Evolutionary conservation across 176 grass and related monocot genomes (phyloP).

Genomic region (Phragmites australis): DNA sequence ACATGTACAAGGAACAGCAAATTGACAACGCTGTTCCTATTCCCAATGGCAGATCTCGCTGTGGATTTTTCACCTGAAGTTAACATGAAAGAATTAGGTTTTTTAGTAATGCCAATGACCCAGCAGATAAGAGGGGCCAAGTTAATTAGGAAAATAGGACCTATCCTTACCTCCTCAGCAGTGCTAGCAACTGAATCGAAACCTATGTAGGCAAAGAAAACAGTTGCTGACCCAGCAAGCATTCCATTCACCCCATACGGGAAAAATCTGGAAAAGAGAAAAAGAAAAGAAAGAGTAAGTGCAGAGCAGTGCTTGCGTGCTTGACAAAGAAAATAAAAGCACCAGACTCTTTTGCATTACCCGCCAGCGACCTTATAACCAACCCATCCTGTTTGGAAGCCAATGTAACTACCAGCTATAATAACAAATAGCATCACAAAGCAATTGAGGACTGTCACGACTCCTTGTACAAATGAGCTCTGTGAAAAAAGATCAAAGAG

Average conservation of each 20-base stretch:
- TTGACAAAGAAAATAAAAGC: not conserved
- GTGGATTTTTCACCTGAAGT: slow-evolving; percentile 76
- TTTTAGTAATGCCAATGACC: not conserved
- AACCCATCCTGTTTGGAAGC: slow-evolving; percentile 82
- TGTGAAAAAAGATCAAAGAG: slow-evolving; percentile 6
- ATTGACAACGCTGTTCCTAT: slow-evolving; percentile 59
- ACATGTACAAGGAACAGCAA: slow-evolving; percentile 80
- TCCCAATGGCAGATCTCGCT: slow-evolving; percentile 71
- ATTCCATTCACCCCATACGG: slow-evolving; percentile 75
- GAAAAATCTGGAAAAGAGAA: slow-evolving; percentile 66
- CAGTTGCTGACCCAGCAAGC: slow-evolving; percentile 78
- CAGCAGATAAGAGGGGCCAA: not conserved
- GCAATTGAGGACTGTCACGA: slow-evolving; percentile 68
- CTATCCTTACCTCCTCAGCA: slow-evolving; percentile 65
- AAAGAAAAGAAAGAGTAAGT: slow-evolving; percentile 13
- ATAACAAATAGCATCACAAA: slow-evolving; percentile 85
- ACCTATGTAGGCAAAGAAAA: slow-evolving; percentile 87
- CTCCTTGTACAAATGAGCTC: slow-evolving; percentile 71
- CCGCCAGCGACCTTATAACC: slow-evolving; percentile 73
- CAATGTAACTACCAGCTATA: slow-evolving; percentile 75
- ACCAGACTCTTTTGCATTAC: slow-evolving; percentile 39
- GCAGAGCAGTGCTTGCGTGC: not conserved
- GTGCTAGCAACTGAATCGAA: slow-evolving; percentile 85
- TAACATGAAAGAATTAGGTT: not conserved
- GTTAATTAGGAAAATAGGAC: not conserved